Evolutionary conservation across 202 grass and related monocot species (phyloP).

Genomic region (Carex arenaria): DNA sequence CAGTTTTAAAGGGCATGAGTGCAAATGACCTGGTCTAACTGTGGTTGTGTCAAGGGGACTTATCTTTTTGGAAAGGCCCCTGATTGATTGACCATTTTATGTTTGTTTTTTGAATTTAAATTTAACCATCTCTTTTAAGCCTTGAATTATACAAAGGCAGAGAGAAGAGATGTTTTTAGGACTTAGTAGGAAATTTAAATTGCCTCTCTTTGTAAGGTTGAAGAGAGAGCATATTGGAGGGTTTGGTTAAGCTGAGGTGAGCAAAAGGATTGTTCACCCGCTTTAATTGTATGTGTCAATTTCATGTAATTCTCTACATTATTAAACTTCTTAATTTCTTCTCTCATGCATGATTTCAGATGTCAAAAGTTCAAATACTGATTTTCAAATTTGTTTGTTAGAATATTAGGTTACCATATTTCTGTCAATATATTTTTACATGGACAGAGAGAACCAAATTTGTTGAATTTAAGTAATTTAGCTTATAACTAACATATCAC

Average conservation of each 20-base stretch:
- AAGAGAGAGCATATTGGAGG: conserved; percentile 17
- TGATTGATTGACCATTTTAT: not conserved
- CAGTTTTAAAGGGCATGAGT: conserved; percentile 4
- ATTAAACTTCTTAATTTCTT: not conserved
- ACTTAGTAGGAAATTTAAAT: not conserved
- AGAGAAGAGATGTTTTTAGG: conserved; percentile 15
- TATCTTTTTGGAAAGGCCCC: conserved; percentile 69
- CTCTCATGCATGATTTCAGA: not conserved
- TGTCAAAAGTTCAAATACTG: not conserved
- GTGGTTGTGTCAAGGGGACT: conserved; percentile 26
- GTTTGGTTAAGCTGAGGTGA: conserved; percentile 21
- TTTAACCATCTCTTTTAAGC: conserved; percentile 32
- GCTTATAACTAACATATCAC: not conserved
- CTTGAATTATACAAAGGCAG: conserved; percentile 12
- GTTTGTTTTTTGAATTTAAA: conserved; percentile 23
- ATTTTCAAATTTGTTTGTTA: not conserved
- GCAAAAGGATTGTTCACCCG: conserved; percentile 29
- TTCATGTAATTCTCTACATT: not conserved
- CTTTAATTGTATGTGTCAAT: not conserved
- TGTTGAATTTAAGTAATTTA: not conserved
- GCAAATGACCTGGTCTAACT: conserved; percentile 4
- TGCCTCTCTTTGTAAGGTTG: conserved; percentile 21
- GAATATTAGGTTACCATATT: not conserved
- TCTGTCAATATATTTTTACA: not conserved
- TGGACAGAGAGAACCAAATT: not conserved